Evolutionary conservation across 768 basidiomycete species (phyloP).

Genomic region (Imleria badia): DNA sequence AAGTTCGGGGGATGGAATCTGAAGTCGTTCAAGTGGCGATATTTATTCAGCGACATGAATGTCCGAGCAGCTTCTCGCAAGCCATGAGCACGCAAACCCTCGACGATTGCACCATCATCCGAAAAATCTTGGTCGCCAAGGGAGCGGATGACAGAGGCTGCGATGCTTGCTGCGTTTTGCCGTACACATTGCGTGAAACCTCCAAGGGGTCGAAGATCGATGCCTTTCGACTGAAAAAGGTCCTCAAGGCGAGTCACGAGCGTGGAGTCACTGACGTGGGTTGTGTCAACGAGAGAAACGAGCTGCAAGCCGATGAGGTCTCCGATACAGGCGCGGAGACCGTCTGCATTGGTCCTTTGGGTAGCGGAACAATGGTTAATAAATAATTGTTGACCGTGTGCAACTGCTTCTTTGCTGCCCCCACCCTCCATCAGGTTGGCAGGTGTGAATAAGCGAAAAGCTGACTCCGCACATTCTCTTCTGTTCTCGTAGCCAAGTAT

Average conservation of each 20-base stretch:
- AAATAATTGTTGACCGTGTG: conserved; percentile 49
- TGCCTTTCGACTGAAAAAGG: conserved; percentile 35
- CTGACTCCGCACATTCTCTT: conserved; percentile 63
- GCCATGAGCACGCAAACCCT: conserved; percentile 39
- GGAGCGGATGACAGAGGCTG: conserved; percentile 57
- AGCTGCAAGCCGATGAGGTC: conserved; percentile 67
- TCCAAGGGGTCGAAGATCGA: conserved; percentile 28
- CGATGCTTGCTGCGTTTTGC: conserved; percentile 55
- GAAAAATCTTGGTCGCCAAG: conserved; percentile 69
- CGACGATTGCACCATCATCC: conserved; percentile 47
- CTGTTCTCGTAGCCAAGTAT: conserved; percentile 75
- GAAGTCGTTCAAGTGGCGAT: conserved; percentile 50
- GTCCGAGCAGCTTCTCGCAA: conserved; percentile 38
- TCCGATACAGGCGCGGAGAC: conserved; percentile 62
- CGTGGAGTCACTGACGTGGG: conserved; percentile 15
- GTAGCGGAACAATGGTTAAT: conserved; percentile 60
- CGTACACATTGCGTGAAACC: conserved; percentile 38
- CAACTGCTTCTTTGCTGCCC: conserved; percentile 23
- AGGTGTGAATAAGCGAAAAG: conserved; percentile 67
- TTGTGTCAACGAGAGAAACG: conserved; percentile 44
- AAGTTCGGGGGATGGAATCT: conserved; percentile 63
- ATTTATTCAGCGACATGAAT: conserved; percentile 53
- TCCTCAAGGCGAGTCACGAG: conserved; percentile 34
- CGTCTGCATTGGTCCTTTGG: conserved; percentile 48
- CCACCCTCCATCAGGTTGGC: conserved; percentile 55